phyloP scores from a whole-genome alignment of 192 early-diverging fungal genomes.

The Coemansia sp. region DNA sequence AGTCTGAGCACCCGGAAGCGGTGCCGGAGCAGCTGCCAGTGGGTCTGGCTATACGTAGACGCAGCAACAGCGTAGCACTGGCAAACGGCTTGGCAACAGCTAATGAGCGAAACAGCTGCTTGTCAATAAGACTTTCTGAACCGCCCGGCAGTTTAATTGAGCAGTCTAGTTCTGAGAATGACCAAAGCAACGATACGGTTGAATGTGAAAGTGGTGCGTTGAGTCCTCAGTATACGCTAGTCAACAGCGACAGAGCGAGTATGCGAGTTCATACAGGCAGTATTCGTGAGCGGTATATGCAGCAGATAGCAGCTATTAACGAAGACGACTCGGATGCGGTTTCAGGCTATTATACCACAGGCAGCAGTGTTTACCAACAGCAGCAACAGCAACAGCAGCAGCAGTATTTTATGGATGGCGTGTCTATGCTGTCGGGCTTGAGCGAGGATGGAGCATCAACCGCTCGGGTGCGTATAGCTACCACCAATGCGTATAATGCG shows the following conservation, averaged over 20 bases:
- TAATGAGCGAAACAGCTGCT: too few species aligned
- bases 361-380: conserved; percentile 5
- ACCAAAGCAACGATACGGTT: conserved; percentile 23
- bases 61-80: too few species aligned
- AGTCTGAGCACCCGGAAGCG: too few species aligned
- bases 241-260: conserved; percentile 50
- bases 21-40: too few species aligned
- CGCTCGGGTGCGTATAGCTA: conserved; percentile 43
- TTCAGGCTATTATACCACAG: conserved; percentile 12
- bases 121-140: too few species aligned
- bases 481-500: conserved; percentile 40
- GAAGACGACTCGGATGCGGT: conserved; percentile 40
- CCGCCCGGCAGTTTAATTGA: too few species aligned
- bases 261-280: conserved; percentile 50
- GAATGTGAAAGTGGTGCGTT: conserved; percentile 41
- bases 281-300: conserved; percentile 45
- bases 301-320: conserved; percentile 34
- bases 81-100: too few species aligned
- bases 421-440: conserved; percentile 36
- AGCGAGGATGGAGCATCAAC: conserved; percentile 49
- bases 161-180: too few species aligned
- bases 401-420: conserved; percentile 8
- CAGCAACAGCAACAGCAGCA: background rate
- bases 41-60: too few species aligned
- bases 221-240: conserved; percentile 45